Base-by-base conservation (phyloP, 129 eudicot species). In the Silybum marianum region DNA sequence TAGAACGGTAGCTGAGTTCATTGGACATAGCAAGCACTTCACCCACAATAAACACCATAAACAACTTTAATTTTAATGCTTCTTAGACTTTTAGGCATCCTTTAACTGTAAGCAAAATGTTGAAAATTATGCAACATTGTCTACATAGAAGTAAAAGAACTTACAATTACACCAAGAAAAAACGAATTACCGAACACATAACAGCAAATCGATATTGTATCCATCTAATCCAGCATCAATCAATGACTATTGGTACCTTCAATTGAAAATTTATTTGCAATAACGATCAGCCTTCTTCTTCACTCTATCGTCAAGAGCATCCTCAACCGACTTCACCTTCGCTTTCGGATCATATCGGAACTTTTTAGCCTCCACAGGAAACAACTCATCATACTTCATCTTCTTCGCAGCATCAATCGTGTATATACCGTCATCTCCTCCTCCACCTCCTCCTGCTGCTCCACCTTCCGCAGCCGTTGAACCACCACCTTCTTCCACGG, bases 211-310 rank as follows among this genome's bases (percentile, higher is more conserved):
- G 25, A 71, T 48, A 51, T 28, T 54, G 2, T 2, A 48, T 51
- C 54, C 54, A 74, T 25, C 75, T 58, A 60, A 72, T 66, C 46
- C 68, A 25, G 40, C 67, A 80, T 62, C 79, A 73, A 71, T 70
- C 54, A 48, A 60, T 36, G 28, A 14, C 14, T 14, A 21, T n/a
- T 28, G 48, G 58, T 79, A 84, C 81, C 81, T 80, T 75, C 40
- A 42, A 62, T 58, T 39, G 32, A 3, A 66, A 69, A 73, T 3
- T 13, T 23, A 80, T 4, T 95, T 95, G 88, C 99, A 95, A 80
- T 95, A 92, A 0, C 99, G 96, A 82, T 95, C 99, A 30, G 99
- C 99, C 87, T 95, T 95, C 93, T 95, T 95, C 97, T 92, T 90
- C 25, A 95, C 93, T 22, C 99, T 89, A 40, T 95, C 97, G 70